Evolutionary conservation across 345 rosid species (phyloP).

Genomic region (Rhodamnia rubescens): DNA sequence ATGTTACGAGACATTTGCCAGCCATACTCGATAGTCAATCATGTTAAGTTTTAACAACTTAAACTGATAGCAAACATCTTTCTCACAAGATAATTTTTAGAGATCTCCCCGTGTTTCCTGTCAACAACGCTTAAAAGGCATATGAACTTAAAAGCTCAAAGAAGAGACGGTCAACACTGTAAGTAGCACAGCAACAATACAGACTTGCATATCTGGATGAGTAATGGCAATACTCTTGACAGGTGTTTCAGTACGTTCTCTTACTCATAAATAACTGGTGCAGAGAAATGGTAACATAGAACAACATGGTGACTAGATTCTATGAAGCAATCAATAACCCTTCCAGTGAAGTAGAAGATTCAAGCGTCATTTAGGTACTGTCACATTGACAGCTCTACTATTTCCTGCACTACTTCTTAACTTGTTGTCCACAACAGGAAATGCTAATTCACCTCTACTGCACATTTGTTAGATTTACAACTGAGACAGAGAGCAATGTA

Average conservation of each 20-base stretch:
- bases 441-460: background rate
- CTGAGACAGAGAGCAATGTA: background rate
- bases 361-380: background rate
- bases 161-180: background rate
- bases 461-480: background rate
- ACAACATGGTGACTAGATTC: background rate
- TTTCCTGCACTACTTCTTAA: background rate
- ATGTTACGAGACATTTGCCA: background rate
- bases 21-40: background rate
- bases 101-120: background rate
- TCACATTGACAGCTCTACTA: background rate
- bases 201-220: background rate
- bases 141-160: background rate
- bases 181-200: background rate
- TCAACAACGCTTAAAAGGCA: background rate
- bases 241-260: background rate
- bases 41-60: background rate
- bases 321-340: background rate
- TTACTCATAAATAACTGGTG: background rate
- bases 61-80: background rate
- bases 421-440: background rate
- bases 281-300: accelerated
- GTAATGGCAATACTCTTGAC: accelerated
- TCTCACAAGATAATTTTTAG: background rate
- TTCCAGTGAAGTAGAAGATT: background rate